Conservation (phyloP, 225 moss, liverwort and hornwort genomes). For the Bryoerythrophyllum caledonicum region DNA sequence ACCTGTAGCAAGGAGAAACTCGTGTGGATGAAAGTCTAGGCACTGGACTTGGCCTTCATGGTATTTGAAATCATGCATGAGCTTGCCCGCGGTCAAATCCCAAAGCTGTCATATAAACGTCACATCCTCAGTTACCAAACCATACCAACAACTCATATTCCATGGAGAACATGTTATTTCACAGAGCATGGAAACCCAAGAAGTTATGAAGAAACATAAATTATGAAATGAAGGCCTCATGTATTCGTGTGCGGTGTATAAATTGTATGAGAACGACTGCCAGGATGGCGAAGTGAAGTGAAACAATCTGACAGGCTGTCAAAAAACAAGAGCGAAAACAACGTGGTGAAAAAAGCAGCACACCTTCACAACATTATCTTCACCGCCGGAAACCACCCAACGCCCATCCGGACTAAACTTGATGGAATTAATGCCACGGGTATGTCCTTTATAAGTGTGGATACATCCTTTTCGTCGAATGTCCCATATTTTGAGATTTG, state of each 20-base stretch:
- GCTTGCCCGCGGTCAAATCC: conserved; percentile 99
- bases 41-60: conserved; percentile 96
- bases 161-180: not conserved
- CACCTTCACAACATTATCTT: conserved; percentile 96
- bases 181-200: conserved; percentile 3
- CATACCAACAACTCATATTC: conserved; percentile 6
- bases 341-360: conserved; percentile 23
- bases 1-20: conserved; percentile 98
- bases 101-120: conserved; percentile 69
- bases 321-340: conserved; percentile 5
- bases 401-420: conserved; percentile 98
- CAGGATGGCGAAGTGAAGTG: not conserved
- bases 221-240: conserved; percentile 1
- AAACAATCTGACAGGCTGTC: conserved; percentile 13
- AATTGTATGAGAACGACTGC: conserved; percentile 1
- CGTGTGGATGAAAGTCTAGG: conserved; percentile 98
- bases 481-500: conserved; percentile 99
- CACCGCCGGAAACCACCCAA: conserved; percentile 99
- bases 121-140: conserved; percentile 20
- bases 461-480: conserved; percentile 96
- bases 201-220: conserved; percentile 2
- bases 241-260: not conserved
- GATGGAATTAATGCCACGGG: conserved; percentile 89
- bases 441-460: conserved; percentile 98
- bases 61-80: conserved; percentile 98